Conservation (phyloP, 768 basidiomycete species). For the Fibroporia radiculosa region DNA sequence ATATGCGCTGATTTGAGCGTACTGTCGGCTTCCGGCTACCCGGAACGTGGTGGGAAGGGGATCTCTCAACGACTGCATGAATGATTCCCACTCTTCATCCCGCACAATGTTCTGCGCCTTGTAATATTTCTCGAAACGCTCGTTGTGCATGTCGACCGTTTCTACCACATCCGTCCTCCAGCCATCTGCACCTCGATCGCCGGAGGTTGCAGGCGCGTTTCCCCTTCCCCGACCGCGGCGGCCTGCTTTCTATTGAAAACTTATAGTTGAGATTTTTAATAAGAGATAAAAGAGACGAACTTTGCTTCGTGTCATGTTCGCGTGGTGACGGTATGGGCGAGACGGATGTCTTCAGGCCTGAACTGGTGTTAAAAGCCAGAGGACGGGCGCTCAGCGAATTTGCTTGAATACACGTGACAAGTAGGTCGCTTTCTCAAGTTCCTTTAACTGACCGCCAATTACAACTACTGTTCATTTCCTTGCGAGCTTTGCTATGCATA, state of each 20-base stretch:
- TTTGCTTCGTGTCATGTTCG: background rate
- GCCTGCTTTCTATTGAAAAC: background rate
- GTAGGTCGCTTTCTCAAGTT: too few species aligned
- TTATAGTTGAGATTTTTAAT: background rate
- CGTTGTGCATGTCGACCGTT: conserved; percentile 55
- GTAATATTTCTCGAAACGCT: conserved; percentile 62
- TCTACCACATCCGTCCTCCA: background rate
- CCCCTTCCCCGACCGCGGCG: background rate
- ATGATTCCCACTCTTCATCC: conserved; percentile 71
- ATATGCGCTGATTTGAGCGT: conserved; percentile 1
- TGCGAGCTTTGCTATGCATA: too few species aligned
- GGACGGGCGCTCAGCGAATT: too few species aligned
- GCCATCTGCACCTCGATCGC: background rate
- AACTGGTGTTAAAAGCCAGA: too few species aligned
- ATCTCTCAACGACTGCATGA: conserved; percentile 54
- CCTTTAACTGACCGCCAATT: too few species aligned
- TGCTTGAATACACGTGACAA: too few species aligned
- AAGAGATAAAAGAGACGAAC: background rate
- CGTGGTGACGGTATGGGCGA: background rate
- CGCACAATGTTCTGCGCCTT: conserved; percentile 68
- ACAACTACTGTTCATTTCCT: too few species aligned
- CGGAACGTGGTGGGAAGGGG: conserved; percentile 93
- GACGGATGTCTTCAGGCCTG: too few species aligned
- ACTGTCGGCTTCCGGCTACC: conserved; percentile 85
- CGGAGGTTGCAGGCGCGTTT: background rate